Conservation (phyloP, 768 basidiomycete species). For the Gloeopeniophorella convolvens region DNA sequence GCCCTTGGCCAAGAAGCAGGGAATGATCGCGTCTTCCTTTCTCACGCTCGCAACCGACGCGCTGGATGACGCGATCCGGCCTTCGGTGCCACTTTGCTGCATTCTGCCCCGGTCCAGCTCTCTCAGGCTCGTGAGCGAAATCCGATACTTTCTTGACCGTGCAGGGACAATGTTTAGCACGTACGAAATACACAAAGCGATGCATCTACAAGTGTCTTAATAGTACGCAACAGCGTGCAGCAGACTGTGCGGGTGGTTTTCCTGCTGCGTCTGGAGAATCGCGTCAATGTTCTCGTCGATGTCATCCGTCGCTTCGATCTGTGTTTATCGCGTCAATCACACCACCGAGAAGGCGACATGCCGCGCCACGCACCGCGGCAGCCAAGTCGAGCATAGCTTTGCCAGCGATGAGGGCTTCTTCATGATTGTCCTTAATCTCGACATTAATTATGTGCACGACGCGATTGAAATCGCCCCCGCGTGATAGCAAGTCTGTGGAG, state of each 20-base stretch:
- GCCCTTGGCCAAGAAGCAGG: slow-evolving; percentile 6
- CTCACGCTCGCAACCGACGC: too few relatives aligned
- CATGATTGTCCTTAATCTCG: slow-evolving; percentile 98
- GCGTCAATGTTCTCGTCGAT: slow-evolving; percentile 87
- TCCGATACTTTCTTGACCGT: too few relatives aligned
- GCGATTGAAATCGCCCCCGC: slow-evolving; percentile 89
- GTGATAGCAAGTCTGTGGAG: slow-evolving; percentile 64
- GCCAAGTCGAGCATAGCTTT: slow-evolving; percentile 92
- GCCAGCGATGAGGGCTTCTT: slow-evolving; percentile 94
- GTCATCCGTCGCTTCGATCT: slow-evolving; percentile 85
- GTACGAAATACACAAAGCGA: background rate
- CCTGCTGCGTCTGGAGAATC: slow-evolving; percentile 80
- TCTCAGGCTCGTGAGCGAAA: too few relatives aligned
- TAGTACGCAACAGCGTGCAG: slow-evolving; percentile 92
- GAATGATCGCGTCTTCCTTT: slow-evolving; percentile 53
- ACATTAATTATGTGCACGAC: slow-evolving; percentile 96
- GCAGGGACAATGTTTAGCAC: too few relatives aligned
- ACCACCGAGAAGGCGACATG: background rate
- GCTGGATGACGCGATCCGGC: too few relatives aligned
- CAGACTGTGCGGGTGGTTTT: slow-evolving; percentile 86
- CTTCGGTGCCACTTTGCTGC: too few relatives aligned
- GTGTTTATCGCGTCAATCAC: slow-evolving; percentile 5
- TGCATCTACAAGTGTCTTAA: slow-evolving; percentile 34
- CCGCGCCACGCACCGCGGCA: slow-evolving; percentile 58
- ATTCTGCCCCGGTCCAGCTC: too few relatives aligned